Conservation (phyloP, 768 basidiomycete species). For the Auriculariales sp. region DNA sequence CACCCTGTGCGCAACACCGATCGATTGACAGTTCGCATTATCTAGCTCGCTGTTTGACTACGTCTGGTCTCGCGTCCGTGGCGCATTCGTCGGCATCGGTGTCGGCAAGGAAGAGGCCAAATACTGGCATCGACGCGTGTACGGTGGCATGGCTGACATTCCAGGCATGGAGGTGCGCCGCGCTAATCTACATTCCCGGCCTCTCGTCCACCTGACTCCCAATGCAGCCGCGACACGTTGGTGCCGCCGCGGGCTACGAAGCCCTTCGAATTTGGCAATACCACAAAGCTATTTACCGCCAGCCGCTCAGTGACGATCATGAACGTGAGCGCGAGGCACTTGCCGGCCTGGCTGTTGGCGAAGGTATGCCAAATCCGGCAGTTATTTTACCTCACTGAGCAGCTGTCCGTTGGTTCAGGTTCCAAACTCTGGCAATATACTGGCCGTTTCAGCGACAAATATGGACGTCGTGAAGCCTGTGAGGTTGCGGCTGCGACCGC, state of each 20-base stretch:
- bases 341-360: constrained; percentile 53
- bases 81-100: constrained; percentile 7
- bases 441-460: constrained; percentile 27
- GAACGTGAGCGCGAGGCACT: constrained; percentile 54
- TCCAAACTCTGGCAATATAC: constrained; percentile 40
- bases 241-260: constrained; percentile 67
- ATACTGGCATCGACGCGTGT: constrained; percentile 51
- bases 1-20: background rate
- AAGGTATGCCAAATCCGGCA: constrained; percentile 29
- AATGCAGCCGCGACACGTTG: constrained; percentile 47
- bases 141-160: constrained; percentile 29
- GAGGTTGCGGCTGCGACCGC: constrained; percentile 60
- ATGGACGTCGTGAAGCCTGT: constrained; percentile 34
- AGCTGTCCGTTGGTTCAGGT: constrained; percentile 28
- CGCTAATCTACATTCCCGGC: background rate
- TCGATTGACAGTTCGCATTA: background rate
- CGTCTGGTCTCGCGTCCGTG: constrained; percentile 16
- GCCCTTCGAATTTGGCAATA: constrained; percentile 57
- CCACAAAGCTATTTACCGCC: constrained; percentile 31
- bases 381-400: constrained; percentile 2
- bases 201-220: constrained; percentile 20
- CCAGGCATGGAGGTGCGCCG: constrained; percentile 20
- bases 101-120: constrained; percentile 46
- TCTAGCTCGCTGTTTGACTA: constrained; percentile 22
- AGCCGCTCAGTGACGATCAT: constrained; percentile 38